Evolutionary conservation across 768 basidiomycete species (phyloP).

Genomic region (Tylopilus rubrobrunneus): DNA sequence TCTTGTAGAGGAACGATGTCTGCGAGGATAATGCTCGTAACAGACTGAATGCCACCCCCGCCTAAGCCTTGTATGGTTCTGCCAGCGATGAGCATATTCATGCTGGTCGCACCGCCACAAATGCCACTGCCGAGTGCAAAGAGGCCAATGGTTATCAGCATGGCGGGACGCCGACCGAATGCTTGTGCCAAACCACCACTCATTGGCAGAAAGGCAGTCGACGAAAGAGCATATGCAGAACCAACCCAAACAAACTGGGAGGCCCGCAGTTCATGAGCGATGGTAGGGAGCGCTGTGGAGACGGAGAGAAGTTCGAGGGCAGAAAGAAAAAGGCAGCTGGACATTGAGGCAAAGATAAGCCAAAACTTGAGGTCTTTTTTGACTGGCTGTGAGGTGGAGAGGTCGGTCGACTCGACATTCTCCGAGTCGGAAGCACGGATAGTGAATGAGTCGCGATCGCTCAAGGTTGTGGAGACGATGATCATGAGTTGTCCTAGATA

Average conservation of each 20-base stretch:
- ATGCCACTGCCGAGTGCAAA: constrained; percentile 36
- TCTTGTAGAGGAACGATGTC: constrained; percentile 43
- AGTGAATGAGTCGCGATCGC: background rate
- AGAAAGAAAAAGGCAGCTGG: constrained; percentile 23
- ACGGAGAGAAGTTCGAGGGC: constrained; percentile 27
- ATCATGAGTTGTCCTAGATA: background rate
- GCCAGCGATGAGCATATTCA: constrained; percentile 23
- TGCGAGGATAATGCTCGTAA: constrained; percentile 38
- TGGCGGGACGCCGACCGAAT: constrained; percentile 29
- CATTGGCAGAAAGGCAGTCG: constrained; percentile 37
- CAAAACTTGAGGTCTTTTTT: constrained; percentile 22
- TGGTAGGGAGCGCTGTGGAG: constrained; percentile 33
- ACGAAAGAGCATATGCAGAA: constrained; percentile 33
- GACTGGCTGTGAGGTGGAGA: background rate
- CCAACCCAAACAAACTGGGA: constrained; percentile 37
- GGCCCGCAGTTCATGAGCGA: constrained; percentile 25
- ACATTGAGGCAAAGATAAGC: constrained; percentile 28
- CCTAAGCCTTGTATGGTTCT: constrained; percentile 34
- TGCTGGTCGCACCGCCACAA: constrained; percentile 26
- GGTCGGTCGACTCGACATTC: background rate
- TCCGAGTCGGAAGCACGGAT: background rate
- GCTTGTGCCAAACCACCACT: constrained; percentile 30
- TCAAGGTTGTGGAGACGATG: background rate
- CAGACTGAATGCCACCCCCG: constrained; percentile 33
- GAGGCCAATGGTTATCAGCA: constrained; percentile 21